A percentile compares a stretch with the other conserved stretches of the same genome.
phyloP scores from a whole-genome alignment of 495 filamentous ascomycete genomes.

The Aspergillus taichungensis region DNA sequence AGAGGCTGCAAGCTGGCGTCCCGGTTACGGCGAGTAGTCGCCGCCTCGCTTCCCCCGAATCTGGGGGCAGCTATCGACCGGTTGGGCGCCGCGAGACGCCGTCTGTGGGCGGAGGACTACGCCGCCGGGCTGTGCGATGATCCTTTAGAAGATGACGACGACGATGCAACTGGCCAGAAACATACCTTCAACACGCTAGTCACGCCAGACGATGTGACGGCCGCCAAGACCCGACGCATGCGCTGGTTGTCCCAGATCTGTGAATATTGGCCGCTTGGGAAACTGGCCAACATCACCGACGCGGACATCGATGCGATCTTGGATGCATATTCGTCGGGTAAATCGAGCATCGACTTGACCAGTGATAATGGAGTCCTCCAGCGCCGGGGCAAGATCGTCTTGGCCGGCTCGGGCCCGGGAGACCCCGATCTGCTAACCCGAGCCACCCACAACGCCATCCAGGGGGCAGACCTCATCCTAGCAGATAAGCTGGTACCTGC shows the following conservation, averaged over 20 bases:
- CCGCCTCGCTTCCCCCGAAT: slow-evolving; percentile 64
- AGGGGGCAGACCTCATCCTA: slow-evolving; percentile 74
- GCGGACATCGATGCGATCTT: slow-evolving; percentile 68
- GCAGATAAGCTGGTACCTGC: slow-evolving; percentile 94
- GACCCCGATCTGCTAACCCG: slow-evolving; percentile 85
- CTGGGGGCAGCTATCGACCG: slow-evolving; percentile 76
- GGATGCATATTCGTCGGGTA: slow-evolving; percentile 47
- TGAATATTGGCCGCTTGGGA: slow-evolving; percentile 92
- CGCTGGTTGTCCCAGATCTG: slow-evolving; percentile 94
- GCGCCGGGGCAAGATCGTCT: slow-evolving; percentile 60
- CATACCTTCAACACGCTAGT: slow-evolving; percentile 80
- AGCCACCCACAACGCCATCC: slow-evolving; percentile 81
- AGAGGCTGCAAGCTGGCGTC: slow-evolving; percentile 90
- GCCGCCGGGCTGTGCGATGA: slow-evolving; percentile 38
- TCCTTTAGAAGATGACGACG: slow-evolving; percentile 54
- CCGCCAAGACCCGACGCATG: slow-evolving; percentile 71
- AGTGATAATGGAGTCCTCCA: slow-evolving; percentile 13
- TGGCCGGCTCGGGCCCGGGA: slow-evolving; percentile 89
- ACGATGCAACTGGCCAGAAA: slow-evolving; percentile 77
- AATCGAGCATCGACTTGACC: slow-evolving; percentile 11
- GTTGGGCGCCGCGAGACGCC: slow-evolving; percentile 65
- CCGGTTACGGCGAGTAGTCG: slow-evolving; percentile 82
- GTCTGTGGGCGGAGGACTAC: slow-evolving; percentile 74
- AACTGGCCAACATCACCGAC: slow-evolving; percentile 70
- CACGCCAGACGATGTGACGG: slow-evolving; percentile 59